These are phyloP conservation scores for Pseudogymnoascus sp. DNA, from an alignment of 2,329 filamentous ascomycete genomes.

Conservation along the genomic window DNA sequence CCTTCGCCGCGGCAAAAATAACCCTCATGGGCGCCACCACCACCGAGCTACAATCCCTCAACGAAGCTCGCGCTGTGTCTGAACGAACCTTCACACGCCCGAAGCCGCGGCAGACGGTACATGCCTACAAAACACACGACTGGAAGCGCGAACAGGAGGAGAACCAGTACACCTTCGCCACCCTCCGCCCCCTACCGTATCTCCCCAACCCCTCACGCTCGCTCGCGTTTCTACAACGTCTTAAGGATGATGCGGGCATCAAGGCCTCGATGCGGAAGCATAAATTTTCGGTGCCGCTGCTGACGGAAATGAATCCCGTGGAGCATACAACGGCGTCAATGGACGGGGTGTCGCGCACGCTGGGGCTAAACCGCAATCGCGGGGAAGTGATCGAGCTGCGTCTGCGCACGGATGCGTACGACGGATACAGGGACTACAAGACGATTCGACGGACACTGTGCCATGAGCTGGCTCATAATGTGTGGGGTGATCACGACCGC, in stretches of 20 bases:
- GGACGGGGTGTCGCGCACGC: constrained; percentile 64
- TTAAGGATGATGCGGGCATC: constrained; percentile 80
- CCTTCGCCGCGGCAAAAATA: constrained; percentile 51
- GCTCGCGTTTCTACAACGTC: constrained; percentile 62
- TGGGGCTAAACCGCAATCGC: constrained; percentile 80
- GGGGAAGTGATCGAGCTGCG: constrained; percentile 89
- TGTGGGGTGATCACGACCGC: constrained; percentile 74
- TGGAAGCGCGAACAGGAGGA: constrained; percentile 36
- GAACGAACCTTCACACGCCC: constrained; percentile 40
- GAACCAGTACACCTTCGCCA: constrained; percentile 74
- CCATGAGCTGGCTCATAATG: constrained; percentile 92
- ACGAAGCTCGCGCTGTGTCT: constrained; percentile 41
- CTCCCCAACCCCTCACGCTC: constrained; percentile 70
- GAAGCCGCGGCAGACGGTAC: constrained; percentile 28
- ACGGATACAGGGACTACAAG: constrained; percentile 88
- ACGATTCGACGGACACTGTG: constrained; percentile 87
- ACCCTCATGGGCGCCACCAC: constrained; percentile 58
- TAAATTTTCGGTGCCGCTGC: constrained; percentile 72
- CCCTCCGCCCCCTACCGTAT: constrained; percentile 66
- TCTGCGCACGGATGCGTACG: constrained; percentile 85
- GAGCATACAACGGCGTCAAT: constrained; percentile 66
- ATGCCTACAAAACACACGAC: constrained; percentile 37
- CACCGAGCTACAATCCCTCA: constrained; percentile 50
- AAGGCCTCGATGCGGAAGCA: constrained; percentile 75
- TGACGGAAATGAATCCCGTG: constrained; percentile 93